Evolutionary conservation across 2,329 filamentous ascomycete species (phyloP).

Genomic region (Aspergillus melleus): DNA sequence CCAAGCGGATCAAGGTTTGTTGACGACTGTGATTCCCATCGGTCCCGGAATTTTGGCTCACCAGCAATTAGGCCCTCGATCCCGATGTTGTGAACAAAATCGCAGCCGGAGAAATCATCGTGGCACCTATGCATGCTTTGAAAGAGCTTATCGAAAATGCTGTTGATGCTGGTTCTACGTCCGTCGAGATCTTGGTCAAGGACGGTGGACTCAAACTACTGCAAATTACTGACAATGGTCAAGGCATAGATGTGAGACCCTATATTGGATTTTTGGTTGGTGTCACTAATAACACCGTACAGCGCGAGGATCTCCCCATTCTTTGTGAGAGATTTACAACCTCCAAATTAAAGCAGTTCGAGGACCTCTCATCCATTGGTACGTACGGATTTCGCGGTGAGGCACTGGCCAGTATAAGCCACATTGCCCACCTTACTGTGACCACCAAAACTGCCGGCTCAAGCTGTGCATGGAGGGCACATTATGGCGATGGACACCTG

Average conservation of each 20-base stretch:
- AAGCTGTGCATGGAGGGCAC: constrained; percentile 83
- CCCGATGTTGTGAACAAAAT: constrained; percentile 98
- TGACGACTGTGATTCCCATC: not conserved
- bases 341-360: constrained; percentile 90
- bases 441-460: constrained; percentile 92
- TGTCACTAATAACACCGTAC: constrained; percentile 16
- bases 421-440: constrained; percentile 92
- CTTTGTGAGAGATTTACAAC: constrained; percentile 96
- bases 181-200: constrained; percentile 86
- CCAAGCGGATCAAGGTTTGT: constrained; percentile 50
- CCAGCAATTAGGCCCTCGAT: constrained; percentile 69
- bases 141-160: constrained; percentile 98
- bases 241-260: constrained; percentile 79
- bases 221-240: constrained; percentile 96
- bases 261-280: not conserved
- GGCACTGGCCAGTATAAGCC: constrained; percentile 94
- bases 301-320: constrained; percentile 90
- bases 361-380: constrained; percentile 83
- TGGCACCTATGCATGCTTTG: constrained; percentile 90
- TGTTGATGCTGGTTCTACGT: constrained; percentile 93
- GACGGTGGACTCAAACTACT: constrained; percentile 92
- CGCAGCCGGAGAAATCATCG: constrained; percentile 95
- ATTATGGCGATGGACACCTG: constrained; percentile 81
- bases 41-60: constrained; percentile 14
- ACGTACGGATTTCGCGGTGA: constrained; percentile 99